Percentiles rank a stretch among this genome's conserved stretches.
phyloP scores from a whole-genome alignment of 202 grass and related monocot species.

The Cymbopogon flexuosus region DNA sequence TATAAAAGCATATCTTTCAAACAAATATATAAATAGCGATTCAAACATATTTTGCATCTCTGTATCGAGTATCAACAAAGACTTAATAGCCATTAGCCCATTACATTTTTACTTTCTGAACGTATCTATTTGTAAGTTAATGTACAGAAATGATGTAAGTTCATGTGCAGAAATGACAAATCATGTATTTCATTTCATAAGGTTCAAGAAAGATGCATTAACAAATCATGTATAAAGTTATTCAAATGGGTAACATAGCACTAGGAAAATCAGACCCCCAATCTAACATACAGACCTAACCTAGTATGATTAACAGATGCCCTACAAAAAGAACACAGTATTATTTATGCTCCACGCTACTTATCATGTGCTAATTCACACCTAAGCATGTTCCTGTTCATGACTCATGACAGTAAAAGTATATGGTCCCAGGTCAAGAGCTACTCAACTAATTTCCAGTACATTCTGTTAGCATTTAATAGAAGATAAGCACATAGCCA shows the following conservation, averaged over 20 bases:
- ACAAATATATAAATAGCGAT: neutral
- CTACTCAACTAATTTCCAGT: constrained; percentile 25
- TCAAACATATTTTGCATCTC: neutral
- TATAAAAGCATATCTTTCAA: neutral
- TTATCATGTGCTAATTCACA: constrained; percentile 11
- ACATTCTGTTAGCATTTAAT: constrained; percentile 11
- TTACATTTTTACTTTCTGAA: neutral
- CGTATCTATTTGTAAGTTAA: neutral
- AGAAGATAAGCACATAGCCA: constrained; percentile 9
- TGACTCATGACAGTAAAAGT: neutral
- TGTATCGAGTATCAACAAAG: neutral
- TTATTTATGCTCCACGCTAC: neutral
- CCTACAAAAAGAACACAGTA: constrained; percentile 2
- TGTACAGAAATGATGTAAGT: neutral
- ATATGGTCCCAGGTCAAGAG: constrained; percentile 18
- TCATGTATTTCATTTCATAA: neutral
- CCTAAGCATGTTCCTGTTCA: neutral
- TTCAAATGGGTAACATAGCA: neutral
- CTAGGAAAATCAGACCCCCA: neutral
- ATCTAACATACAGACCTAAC: constrained; percentile 5
- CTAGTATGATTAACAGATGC: neutral
- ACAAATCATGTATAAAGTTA: neutral
- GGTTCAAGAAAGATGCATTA: neutral
- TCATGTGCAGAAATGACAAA: neutral
- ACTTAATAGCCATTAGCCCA: neutral